Conservation (phyloP, 345 rosid species). For the Salix brachista region DNA sequence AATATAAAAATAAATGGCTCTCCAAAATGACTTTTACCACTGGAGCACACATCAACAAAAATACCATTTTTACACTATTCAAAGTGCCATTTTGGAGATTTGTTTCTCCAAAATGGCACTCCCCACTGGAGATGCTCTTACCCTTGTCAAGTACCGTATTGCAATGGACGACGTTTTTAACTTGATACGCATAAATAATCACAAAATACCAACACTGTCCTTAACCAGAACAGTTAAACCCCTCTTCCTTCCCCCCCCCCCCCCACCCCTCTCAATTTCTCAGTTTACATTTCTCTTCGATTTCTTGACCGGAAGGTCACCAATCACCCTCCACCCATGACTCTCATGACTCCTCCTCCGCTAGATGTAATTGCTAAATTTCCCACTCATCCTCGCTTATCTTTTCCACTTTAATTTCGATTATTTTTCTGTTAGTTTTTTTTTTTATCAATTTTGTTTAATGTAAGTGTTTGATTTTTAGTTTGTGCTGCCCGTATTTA, state of each 20-base stretch:
- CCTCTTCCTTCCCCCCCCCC: not conserved
- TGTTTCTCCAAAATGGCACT: no score
- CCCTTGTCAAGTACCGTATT: no score
- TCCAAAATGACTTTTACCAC: no score
- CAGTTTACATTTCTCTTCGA: conserved; percentile 8
- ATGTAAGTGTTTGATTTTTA: not conserved
- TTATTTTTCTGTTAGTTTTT: not conserved
- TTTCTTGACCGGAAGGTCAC: conserved; percentile 27
- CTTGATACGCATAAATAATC: not conserved
- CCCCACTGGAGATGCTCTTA: no score
- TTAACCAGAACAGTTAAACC: not conserved
- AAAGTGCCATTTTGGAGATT: no score
- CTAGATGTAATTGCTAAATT: conserved; percentile 32
- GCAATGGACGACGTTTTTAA: no score
- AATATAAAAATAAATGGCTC: no score
- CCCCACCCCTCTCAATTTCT: not conserved
- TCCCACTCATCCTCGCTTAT: conserved; percentile 4
- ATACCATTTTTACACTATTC: no score
- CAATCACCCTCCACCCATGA: conserved; percentile 31
- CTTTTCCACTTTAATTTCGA: conserved; percentile 3
- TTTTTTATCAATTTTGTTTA: not conserved
- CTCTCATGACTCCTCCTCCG: conserved; percentile 57
- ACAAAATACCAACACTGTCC: conserved; percentile 9
- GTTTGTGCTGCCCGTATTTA: not conserved
- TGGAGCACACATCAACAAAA: no score